phyloP scores from a whole-genome alignment of 2,329 filamentous ascomycete species.

The Trichoderma afroharzianum region DNA sequence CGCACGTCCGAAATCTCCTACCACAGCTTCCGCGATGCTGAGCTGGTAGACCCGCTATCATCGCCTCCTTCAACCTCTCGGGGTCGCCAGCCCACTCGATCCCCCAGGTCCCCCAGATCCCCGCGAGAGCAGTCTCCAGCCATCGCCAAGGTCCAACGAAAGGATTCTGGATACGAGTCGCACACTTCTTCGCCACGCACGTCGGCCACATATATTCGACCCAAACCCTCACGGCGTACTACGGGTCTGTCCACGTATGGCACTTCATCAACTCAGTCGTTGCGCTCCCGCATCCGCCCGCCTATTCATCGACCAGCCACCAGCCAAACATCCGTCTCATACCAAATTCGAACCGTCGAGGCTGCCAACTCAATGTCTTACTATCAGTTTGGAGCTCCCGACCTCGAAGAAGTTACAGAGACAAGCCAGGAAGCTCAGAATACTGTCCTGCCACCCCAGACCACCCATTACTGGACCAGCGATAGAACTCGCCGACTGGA shows the following conservation, averaged over 20 bases:
- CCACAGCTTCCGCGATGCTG: constrained; percentile 52
- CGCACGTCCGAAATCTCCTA: constrained; percentile 49
- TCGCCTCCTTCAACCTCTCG: constrained; percentile 27
- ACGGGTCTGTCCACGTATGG: constrained; percentile 33
- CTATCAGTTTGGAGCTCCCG: constrained; percentile 49
- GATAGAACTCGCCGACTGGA: constrained; percentile 59
- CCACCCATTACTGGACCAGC: constrained; percentile 65
- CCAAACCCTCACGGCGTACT: constrained; percentile 31
- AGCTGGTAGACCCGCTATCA: constrained; percentile 41
- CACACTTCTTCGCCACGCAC: constrained; percentile 36
- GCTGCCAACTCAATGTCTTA: constrained; percentile 37
- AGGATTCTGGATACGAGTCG: constrained; percentile 59
- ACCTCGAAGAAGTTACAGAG: constrained; percentile 33
- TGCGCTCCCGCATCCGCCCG: constrained; percentile 39
- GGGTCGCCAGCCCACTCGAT: constrained; percentile 23
- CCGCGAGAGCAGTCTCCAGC: constrained; percentile 29
- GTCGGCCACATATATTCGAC: constrained; percentile 34
- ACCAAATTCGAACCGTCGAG: constrained; percentile 32
- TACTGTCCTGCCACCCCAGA: constrained; percentile 46
- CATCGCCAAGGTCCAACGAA: constrained; percentile 46
- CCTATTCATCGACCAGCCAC: constrained; percentile 39
- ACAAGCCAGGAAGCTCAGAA: constrained; percentile 21
- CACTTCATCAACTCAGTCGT: constrained; percentile 20
- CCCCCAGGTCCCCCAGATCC: constrained; percentile 23
- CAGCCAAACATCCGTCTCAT: constrained; percentile 19